Evolutionary conservation across 2,329 filamentous ascomycete genomes (phyloP).

Genomic region (Cladosporium sp.): DNA sequence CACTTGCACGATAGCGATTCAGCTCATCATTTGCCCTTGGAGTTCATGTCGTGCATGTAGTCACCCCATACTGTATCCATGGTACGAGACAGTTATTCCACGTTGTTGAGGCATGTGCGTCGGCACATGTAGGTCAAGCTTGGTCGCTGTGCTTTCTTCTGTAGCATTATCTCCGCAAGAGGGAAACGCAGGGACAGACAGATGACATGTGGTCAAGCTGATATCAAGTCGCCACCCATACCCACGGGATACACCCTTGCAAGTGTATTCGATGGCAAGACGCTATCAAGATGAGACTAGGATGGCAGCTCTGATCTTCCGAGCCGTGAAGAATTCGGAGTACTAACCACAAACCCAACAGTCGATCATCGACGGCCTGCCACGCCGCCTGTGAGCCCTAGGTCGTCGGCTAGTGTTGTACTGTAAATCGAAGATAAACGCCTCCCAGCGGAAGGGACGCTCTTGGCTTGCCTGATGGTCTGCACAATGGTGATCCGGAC

Average conservation of each 20-base stretch:
- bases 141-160: background rate
- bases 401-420: background rate
- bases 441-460: background rate
- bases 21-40: background rate
- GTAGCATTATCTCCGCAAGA: background rate
- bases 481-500: background rate
- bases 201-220: background rate
- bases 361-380: constrained; percentile 1
- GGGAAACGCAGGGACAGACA: background rate
- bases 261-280: background rate
- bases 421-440: background rate
- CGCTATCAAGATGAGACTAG: background rate
- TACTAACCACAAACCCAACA: background rate
- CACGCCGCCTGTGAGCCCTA: background rate
- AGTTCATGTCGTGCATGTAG: background rate
- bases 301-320: background rate
- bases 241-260: background rate
- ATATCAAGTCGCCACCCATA: background rate
- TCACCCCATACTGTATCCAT: background rate
- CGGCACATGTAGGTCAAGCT: background rate
- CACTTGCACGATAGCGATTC: background rate
- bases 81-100: background rate
- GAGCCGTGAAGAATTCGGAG: constrained; percentile 3
- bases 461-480: background rate
- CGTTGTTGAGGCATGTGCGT: background rate